Conservation (phyloP, 2,329 filamentous ascomycete genomes). For the Boeremia exigua region DNA sequence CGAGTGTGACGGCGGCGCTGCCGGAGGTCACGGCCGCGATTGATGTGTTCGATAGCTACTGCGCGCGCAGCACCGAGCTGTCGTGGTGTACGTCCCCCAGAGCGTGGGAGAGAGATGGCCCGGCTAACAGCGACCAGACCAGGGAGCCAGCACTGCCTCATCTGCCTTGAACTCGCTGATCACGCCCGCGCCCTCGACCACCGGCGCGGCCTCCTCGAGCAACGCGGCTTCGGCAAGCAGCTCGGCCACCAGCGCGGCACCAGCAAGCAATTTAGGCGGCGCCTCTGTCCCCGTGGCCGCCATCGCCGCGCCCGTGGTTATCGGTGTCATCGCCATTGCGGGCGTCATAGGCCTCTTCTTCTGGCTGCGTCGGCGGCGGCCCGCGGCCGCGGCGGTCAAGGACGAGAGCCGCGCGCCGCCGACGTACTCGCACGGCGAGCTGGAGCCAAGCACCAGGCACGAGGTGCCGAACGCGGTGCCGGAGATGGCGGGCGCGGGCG, state of each 20-base stretch:
- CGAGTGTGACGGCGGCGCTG: neutral
- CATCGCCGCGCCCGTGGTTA: conserved; percentile 8
- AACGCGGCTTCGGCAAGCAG: neutral
- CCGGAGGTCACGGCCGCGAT: neutral
- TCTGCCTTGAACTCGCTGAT: too few relatives aligned
- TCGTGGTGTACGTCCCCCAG: conserved; percentile 4
- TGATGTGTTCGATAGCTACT: conserved; percentile 4
- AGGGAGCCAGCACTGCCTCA: too few relatives aligned
- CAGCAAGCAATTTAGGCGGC: neutral
- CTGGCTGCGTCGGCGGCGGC: conserved; percentile 5
- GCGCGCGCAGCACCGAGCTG: conserved; percentile 7
- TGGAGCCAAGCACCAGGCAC: neutral
- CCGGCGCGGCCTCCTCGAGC: neutral
- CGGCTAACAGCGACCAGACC: neutral
- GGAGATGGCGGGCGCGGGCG: neutral
- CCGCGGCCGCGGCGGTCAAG: neutral
- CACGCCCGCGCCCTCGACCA: too few relatives aligned
- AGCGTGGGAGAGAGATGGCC: neutral
- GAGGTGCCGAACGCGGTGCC: conserved; percentile 1
- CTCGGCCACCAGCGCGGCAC: neutral
- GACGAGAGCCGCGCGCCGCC: neutral
- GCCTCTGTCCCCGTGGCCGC: conserved; percentile 13
- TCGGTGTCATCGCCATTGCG: conserved; percentile 10
- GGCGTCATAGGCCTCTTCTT: conserved; percentile 3
- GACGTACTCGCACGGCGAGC: neutral